Conservation (phyloP, 768 basidiomycete species). For the Auricularia cornea region DNA sequence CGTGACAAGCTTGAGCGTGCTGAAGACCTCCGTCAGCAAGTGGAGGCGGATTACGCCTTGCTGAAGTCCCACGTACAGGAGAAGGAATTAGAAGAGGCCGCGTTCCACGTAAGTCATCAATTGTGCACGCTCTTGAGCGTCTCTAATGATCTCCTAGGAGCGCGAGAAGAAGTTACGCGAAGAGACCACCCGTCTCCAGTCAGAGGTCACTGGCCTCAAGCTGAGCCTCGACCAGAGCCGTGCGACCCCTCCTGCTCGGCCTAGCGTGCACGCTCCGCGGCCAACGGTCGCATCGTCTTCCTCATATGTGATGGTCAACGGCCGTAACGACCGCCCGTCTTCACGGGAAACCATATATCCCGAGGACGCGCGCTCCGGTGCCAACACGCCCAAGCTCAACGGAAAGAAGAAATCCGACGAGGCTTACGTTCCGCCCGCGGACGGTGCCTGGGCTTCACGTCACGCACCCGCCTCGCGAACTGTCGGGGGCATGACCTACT, state of each 20-base stretch:
- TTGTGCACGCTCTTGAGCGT: neutral
- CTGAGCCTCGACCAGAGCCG: constrained; percentile 45
- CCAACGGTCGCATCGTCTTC: neutral
- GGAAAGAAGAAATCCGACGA: neutral
- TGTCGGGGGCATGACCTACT: neutral
- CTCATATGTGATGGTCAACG: constrained; percentile 18
- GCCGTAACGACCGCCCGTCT: constrained; percentile 54
- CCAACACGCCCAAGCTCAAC: constrained; percentile 12
- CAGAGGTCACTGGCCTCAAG: constrained; percentile 48
- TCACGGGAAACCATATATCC: constrained; percentile 44
- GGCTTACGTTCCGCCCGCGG: constrained; percentile 1
- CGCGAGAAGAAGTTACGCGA: constrained; percentile 61
- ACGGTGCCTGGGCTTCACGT: constrained; percentile 6
- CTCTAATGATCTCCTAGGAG: constrained; percentile 38
- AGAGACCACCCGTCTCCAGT: constrained; percentile 55
- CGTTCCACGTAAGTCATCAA: constrained; percentile 46
- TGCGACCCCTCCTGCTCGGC: neutral
- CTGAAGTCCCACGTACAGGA: constrained; percentile 68
- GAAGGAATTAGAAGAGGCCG: constrained; percentile 58
- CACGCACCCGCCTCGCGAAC: constrained; percentile 4
- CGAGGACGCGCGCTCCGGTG: constrained; percentile 41
- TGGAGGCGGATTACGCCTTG: constrained; percentile 64
- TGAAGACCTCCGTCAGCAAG: constrained; percentile 54
- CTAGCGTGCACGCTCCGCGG: neutral
- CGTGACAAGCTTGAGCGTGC: constrained; percentile 56